phyloP scores from a whole-genome alignment of 192 early-diverging fungal genomes.

The Coemansia sp. region DNA sequence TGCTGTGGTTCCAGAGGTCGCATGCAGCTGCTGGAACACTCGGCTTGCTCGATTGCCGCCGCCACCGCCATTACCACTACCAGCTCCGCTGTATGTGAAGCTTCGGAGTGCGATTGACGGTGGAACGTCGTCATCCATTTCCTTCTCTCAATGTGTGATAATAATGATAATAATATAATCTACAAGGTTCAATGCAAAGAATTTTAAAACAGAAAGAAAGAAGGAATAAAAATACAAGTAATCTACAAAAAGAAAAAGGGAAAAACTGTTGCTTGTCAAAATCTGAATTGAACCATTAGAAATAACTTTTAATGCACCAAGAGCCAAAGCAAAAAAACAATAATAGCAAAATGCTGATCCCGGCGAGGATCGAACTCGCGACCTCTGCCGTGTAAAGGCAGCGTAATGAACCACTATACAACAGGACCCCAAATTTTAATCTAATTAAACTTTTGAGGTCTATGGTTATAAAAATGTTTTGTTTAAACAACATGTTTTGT shows the following conservation, averaged over 20 bases:
- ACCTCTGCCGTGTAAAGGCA: constrained; percentile 4
- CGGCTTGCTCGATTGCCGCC: constrained; percentile 31
- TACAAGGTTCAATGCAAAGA: no score
- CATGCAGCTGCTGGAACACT: constrained; percentile 51
- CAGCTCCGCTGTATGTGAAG: neutral
- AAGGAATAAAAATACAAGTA: constrained; percentile 3
- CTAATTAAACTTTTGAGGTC: no score
- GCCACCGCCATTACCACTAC: constrained; percentile 2
- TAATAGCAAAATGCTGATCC: neutral
- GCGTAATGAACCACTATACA: constrained; percentile 9
- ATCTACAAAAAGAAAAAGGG: constrained; percentile 7
- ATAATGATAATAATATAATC: no score
- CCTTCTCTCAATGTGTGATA: neutral
- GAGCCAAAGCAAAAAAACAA: neutral
- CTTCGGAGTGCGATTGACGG: constrained; percentile 1
- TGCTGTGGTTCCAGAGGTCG: neutral
- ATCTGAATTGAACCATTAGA: no score
- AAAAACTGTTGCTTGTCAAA: neutral
- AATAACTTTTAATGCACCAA: no score
- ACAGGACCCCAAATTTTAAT: neutral
- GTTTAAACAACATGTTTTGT: no score
- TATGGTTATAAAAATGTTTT: no score
- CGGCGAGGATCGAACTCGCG: neutral
- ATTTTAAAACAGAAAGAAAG: neutral
- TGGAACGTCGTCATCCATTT: neutral